Base-by-base conservation (phyloP, 2,329 filamentous ascomycete species). In the Sarocladiaceae sp. region DNA sequence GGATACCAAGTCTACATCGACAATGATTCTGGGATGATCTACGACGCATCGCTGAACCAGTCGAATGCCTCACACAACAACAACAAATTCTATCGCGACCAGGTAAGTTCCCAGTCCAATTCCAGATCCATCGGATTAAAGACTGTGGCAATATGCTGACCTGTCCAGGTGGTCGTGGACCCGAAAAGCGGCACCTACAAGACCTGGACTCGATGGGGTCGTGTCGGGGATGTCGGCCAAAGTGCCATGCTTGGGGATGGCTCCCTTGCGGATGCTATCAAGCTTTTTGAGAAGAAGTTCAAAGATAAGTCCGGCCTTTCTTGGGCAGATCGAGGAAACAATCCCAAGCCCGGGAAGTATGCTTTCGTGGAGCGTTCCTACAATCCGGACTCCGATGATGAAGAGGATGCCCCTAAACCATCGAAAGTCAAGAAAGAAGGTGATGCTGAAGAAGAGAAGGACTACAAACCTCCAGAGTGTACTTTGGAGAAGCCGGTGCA, bases 21-120 rank as follows among this genome's bases (percentile, higher is more conserved):
- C 55, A 68, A 78, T 1, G 67, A 78, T 35, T 57, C 60, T 18
- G 82, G 83, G 18, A 69, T 86, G 52, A 89, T 93, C 46, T 93
- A 82, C 65, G 90, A 95, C 63, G 89, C 87, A 0, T 84, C 87
- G 0, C 73, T 95, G 42, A 94, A 92, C 59, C 87, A 92, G 64
- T 87, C 89, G 11, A 88, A 90, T 58, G 73, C 87, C 0, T 70
- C 73, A 0, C 68, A 77, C 44, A 94, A 93, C 63, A 87, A 88
- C 67, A 93, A 94, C 67, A 94, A 94, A 59, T 93, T 92, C 65
- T 93, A 92, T 62, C 80, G 82, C 25, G 66, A 91, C 25, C 88
- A 93, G 72, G 73, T 88, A 56, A 61, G 65, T 6, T 7, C 22
- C 58, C 3, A n/a, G 26, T n/a, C 25, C 12, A 23, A 29, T 18